Base-by-base conservation (phyloP, 768 basidiomycete species). In the Gyrodon lividus region DNA sequence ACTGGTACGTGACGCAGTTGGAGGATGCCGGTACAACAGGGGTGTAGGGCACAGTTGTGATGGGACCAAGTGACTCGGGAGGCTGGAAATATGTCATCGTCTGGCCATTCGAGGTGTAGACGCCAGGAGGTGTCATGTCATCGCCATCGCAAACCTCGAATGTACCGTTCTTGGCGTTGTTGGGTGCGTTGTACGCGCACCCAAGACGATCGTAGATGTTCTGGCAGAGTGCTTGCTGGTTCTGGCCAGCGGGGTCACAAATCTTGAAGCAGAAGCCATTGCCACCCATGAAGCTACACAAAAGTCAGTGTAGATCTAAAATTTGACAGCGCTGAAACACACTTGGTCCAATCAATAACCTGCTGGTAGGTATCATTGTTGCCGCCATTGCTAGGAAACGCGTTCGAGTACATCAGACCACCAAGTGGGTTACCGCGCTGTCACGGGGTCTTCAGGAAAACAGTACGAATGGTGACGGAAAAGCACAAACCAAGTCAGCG, bases 191-290 rank as follows among this genome's bases (percentile, higher is more conserved):
- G 74, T 83, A 90, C 2, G 55, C 61, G 58, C 86, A 85, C 9
- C 91, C 90, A 45, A 89, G 83, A 51, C 84, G 85, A 62, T 90
- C 88, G 52, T 74, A 85, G 54, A 82, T 77, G 75, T 92, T 84
- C 65, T 87, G 72, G 72, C 89, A 91, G 59, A 66, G 78, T n/a
- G 71, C 61, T 4, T 72, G 70, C 0, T 78, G 74, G 59, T 81
- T 74, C n/a, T 77, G 59, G 10, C 73, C 71, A 1, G 65, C 56
- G 2, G 83, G 83, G 60, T 89, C 81, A 71, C 89, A 92, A 0
- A 77, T 72, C 68, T 91, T 92, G 57, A 87, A 61, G 68, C 88
- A 92, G 75, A 88, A 86, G 20, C 52, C 48, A 56, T 72, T 65
- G 22, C 75, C 76, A 43, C 89, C 89, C 62, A 89, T 82, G 76